Base-by-base conservation (phyloP, 306 rosid genomes). In the Trichosanthes truncata region DNA sequence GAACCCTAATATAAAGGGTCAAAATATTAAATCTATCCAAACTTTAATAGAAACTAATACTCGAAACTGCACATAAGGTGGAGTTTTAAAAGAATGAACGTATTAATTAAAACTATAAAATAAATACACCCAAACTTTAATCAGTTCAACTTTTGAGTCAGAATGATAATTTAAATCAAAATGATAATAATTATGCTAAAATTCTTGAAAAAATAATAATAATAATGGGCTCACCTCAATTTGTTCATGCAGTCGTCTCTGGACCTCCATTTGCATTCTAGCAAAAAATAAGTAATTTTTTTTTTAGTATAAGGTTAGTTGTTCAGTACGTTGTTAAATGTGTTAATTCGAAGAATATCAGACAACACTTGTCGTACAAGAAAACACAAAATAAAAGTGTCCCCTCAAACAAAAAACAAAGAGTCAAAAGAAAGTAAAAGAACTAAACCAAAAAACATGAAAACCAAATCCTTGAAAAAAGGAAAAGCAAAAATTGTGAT, bases 181-280 rank as follows among this genome's bases (percentile, higher is more conserved):
- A 46, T 46, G 3, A 46, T 1, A 46, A 40, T 46, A 46, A 46
- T 46, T 3, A 12, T 46, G 55, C 6, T 59, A 2, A n/a, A 59
- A 23, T 59, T 6, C 3, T 23, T 0, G 5, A 23, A 80, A 77
- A 46, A 29, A 23, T 31, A 36, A 81, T 73, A 25, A 15, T 23
- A 52, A 21, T 56, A 18, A 20, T 21, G 14, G 1, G 23, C 40
- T 84, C 84, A 95, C 98, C 98, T 95, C 98, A 35, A 95, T 84
- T 83, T 95, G 98, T 81, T 95, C 98, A 79, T 92, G 97, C 72
- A 95, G 79, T 81, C 98, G 89, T 91, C 98, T 87, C 82, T 95
- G 98, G 86, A 93, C 98, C 96, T 95, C 98, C 87, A 95, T 91
- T 89, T 92, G 98, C 98, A 92, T 92, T 96, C 98, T 95, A 80